Base-by-base conservation (phyloP, 257 asterid genomes). In the Anisodus acutangulus region DNA sequence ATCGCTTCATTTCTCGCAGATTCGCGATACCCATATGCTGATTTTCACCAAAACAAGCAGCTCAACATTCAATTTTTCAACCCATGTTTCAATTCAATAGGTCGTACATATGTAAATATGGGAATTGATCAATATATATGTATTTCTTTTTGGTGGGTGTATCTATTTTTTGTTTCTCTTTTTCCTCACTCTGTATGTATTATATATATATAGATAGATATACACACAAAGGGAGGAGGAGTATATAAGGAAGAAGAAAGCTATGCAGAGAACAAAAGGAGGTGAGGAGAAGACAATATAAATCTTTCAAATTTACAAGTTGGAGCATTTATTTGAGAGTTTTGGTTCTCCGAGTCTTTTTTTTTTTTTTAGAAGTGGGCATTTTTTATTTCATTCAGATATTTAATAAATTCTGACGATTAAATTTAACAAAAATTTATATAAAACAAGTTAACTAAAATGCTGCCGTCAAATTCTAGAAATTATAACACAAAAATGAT, bases 161-260 rank as follows among this genome's bases (percentile, higher is more conserved):
- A 22, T 19, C 3, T 17, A 3, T 58, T 58, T 58, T 58, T 0
- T 58, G 9, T 58, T 16, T 59, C 47, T 76, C 19, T 51, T 51
- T 13, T 76, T 12, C 81, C 81, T 74, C 62, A 6, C 62, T 26
- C 26, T 76, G 63, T 76, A 51, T 53, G 64, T 78, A 53, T 49
- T 76, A 76, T 53, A 49, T 78, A 53, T 49, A 49, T 69, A 58
- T 59, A 49, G 22, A 58, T 55, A 49, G 1, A 39, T 39, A 15
- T 39, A 39, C 54, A 69, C 78, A 69, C 54, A 69, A 69, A 69
- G 78, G 26, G 26, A 22, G 54, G 78, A 69, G 54, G 78, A 41
- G 78, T 69, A 39, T 41, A 41, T 8, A 0, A 0, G 78, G 54
- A 41, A 41, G 54, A 39, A 39, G 78, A 16, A 69, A 69, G 78